These are phyloP conservation scores for Apiospora arundinis DNA, from an alignment of 2,329 filamentous ascomycete genomes.

Conservation along the genomic window DNA sequence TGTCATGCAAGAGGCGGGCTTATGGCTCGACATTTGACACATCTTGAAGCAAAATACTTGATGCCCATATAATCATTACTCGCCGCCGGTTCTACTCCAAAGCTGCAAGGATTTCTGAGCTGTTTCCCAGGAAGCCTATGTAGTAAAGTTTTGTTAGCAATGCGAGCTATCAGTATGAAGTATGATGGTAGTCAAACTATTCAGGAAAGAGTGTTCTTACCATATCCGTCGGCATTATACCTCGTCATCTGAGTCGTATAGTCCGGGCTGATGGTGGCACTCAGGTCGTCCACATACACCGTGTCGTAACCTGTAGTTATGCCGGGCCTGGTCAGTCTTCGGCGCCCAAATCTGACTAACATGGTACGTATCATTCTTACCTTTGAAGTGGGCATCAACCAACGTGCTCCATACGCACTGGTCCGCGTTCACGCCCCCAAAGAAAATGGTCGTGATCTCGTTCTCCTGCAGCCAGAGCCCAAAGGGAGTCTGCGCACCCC, in stretches of 20 bases:
- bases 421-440: slow-evolving; percentile 41
- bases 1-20: too few relatives aligned
- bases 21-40: too few relatives aligned
- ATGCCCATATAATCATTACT: too few relatives aligned
- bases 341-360: too few relatives aligned
- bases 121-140: slow-evolving; percentile 8
- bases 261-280: slow-evolving; percentile 1
- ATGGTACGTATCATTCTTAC: too few relatives aligned
- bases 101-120: not conserved
- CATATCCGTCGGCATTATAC: slow-evolving; percentile 2
- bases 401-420: slow-evolving; percentile 41
- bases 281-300: slow-evolving; percentile 7
- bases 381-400: slow-evolving; percentile 41
- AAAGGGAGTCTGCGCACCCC: slow-evolving; percentile 39
- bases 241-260: slow-evolving; percentile 16
- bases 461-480: slow-evolving; percentile 40
- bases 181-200: too few relatives aligned
- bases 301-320: not conserved
- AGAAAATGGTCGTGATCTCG: slow-evolving; percentile 40
- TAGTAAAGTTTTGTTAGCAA: not conserved
- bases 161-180: not conserved
- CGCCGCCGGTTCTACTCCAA: not conserved
- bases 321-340: too few relatives aligned
- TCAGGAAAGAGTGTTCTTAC: not conserved
- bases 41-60: too few relatives aligned